These are phyloP conservation scores for Sphaerulina vaccinii DNA, from an alignment of 2,329 filamentous ascomycete genomes.

Conservation along the genomic window DNA sequence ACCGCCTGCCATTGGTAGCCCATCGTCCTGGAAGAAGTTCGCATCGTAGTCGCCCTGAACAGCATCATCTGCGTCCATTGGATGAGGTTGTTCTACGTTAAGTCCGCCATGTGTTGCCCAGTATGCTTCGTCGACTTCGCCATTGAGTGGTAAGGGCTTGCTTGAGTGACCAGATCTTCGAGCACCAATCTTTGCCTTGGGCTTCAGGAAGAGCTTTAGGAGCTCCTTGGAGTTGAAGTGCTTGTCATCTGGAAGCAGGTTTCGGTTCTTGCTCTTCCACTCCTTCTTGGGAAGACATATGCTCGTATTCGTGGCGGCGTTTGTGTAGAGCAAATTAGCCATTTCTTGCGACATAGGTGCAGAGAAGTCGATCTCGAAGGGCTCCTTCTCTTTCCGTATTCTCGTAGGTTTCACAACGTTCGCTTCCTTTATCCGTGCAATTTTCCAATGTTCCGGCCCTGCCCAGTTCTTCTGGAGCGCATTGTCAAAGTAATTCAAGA, in stretches of 20 bases:
- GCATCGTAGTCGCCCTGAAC: constrained; percentile 84
- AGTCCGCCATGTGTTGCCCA: constrained; percentile 69
- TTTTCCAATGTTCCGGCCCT: constrained; percentile 98
- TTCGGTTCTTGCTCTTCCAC: constrained; percentile 90
- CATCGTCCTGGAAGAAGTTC: constrained; percentile 94
- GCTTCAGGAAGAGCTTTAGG: constrained; percentile 88
- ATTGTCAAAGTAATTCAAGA: constrained; percentile 97
- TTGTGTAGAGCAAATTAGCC: constrained; percentile 76
- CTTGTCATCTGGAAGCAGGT: constrained; percentile 94
- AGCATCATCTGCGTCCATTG: constrained; percentile 51
- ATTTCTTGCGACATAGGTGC: constrained; percentile 69
- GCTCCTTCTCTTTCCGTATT: constrained; percentile 94
- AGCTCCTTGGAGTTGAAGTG: constrained; percentile 95
- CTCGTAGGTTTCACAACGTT: constrained; percentile 61
- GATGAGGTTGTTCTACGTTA: constrained; percentile 35
- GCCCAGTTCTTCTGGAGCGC: constrained; percentile 96
- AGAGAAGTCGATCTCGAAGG: constrained; percentile 89
- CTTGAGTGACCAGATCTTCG: constrained; percentile 51
- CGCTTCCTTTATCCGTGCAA: constrained; percentile 80
- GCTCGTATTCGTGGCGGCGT: constrained; percentile 72
- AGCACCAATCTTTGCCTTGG: constrained; percentile 77
- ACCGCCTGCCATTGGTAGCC: constrained; percentile 62
- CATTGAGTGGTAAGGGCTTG: constrained; percentile 49
- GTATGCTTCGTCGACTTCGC: constrained; percentile 91
- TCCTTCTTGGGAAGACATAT: constrained; percentile 90